Evolutionary conservation across 352 stramenopile genomes (phyloP).

Genomic region (Pythium chondricola): DNA sequence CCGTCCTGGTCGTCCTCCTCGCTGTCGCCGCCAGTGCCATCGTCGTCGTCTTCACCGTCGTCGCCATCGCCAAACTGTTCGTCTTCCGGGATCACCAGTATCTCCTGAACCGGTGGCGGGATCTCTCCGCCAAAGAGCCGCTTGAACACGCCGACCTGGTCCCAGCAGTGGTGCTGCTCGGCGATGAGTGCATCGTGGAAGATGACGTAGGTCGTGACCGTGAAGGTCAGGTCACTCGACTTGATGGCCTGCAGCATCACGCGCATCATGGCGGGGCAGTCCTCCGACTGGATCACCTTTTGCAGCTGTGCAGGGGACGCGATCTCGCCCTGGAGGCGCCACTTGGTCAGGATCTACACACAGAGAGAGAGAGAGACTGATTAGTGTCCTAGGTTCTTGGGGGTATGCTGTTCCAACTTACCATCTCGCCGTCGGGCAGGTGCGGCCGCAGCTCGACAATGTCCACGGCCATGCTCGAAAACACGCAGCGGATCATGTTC

Average conservation of each 20-base stretch:
- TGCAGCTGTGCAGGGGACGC: conserved; percentile 52
- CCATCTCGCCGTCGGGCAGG: conserved; percentile 70
- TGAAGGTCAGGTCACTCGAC: conserved; percentile 78
- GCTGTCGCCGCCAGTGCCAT: not conserved
- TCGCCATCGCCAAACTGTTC: conserved; percentile 10
- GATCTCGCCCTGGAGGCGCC: conserved; percentile 76
- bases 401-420: too few species aligned
- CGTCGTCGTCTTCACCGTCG: conserved; percentile 2
- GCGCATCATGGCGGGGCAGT: conserved; percentile 63
- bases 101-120: conserved; percentile 40
- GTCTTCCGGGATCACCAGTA: conserved; percentile 45
- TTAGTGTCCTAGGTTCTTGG: too few species aligned
- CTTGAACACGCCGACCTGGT: conserved; percentile 80
- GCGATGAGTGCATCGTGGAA: conserved; percentile 67
- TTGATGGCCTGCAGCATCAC: conserved; percentile 70
- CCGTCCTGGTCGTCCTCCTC: not conserved
- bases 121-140: conserved; percentile 74
- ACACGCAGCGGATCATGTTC: conserved; percentile 78
- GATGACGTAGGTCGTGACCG: conserved; percentile 78
- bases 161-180: conserved; percentile 78
- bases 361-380: not conserved
- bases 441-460: conserved; percentile 75
- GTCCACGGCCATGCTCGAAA: conserved; percentile 68
- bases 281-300: conserved; percentile 55
- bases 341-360: conserved; percentile 71